Base-by-base conservation (phyloP, 352 stramenopile species). In the Pythium brachiatum region DNA sequence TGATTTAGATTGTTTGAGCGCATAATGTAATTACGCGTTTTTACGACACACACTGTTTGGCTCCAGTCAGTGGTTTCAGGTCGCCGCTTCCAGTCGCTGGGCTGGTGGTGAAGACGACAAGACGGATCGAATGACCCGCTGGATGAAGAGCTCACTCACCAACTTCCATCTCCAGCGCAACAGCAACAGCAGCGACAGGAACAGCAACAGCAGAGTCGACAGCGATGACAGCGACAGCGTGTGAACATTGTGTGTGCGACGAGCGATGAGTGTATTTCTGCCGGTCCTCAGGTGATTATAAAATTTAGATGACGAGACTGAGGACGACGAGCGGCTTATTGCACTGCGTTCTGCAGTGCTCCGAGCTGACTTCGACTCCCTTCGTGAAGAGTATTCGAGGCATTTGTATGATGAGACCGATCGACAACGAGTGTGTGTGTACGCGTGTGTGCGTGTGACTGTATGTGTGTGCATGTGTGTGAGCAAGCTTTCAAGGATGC, bases 331-430 rank as follows among this genome's bases (percentile, higher is more conserved):
- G 69, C 57, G 71, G 65, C 61, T 80, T 70, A 80, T 70, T 85
- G 83, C 72, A 69, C 73, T 76, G 83, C 83, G 86, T 92, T 92
- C 83, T 94, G 83, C 83, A 57, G 76, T 76, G 81, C 74, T 83
- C 57, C 70, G 39, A 82, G 70, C 71, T 58, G 61, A 53, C 69
- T 80, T 65, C 26, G 62, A 79, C 62, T 84, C 78, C 77, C 60
- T 66, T 86, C 73, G 81, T 94, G 85, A 94, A 85, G 81, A 90
- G 70, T 70, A 92, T 83, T 83, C 86, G 86, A 94, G 86, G 86
- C 86, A 94, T 94, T 94, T 94, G 86, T 94, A 94, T 94, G 86
- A 94, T 92, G 86, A 92, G 83, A 90, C 74, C 80, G 29, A 70
- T 59, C 56, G 62, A 23, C 38, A 25, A 59, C 68, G 44, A 36